These are phyloP conservation scores for Chlorella sorokiniana DNA, from an alignment of 139 green algal genomes.

Conservation along the genomic window DNA sequence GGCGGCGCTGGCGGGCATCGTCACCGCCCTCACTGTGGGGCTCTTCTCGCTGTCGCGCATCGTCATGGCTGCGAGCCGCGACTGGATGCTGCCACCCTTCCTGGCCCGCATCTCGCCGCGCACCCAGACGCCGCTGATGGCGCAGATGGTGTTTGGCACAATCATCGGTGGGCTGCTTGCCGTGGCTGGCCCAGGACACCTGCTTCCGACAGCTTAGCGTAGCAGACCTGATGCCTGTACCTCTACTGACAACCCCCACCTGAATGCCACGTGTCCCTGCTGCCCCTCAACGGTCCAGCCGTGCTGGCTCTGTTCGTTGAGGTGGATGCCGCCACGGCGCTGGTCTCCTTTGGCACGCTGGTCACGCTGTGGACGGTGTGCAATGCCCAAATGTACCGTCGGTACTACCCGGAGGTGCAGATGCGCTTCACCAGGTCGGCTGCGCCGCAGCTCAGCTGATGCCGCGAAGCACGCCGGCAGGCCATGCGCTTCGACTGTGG, in stretches of 20 bases:
- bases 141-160: conserved; percentile 36
- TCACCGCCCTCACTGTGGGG: conserved; percentile 40
- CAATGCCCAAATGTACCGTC: conserved; percentile 39
- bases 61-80: conserved; percentile 36
- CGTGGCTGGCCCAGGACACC: not conserved
- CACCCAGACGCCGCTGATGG: conserved; percentile 47
- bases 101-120: conserved; percentile 32
- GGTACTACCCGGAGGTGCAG: conserved; percentile 45
- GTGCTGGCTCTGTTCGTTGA: conserved; percentile 34
- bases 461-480: not conserved
- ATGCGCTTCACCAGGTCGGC: conserved; percentile 34
- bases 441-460: not conserved
- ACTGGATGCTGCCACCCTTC: conserved; percentile 49
- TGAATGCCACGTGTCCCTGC: not conserved
- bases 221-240: not conserved
- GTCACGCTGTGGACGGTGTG: conserved; percentile 35
- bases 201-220: not conserved
- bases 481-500: too few relatives aligned
- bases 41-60: conserved; percentile 40
- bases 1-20: conserved; percentile 31
- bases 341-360: conserved; percentile 24
- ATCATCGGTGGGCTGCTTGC: conserved; percentile 33
- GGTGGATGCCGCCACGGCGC: conserved; percentile 10
- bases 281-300: not conserved
- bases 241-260: not conserved